These are phyloP conservation scores for Aspergillus ostianus DNA, from an alignment of 495 filamentous ascomycete genomes.

Conservation along the genomic window DNA sequence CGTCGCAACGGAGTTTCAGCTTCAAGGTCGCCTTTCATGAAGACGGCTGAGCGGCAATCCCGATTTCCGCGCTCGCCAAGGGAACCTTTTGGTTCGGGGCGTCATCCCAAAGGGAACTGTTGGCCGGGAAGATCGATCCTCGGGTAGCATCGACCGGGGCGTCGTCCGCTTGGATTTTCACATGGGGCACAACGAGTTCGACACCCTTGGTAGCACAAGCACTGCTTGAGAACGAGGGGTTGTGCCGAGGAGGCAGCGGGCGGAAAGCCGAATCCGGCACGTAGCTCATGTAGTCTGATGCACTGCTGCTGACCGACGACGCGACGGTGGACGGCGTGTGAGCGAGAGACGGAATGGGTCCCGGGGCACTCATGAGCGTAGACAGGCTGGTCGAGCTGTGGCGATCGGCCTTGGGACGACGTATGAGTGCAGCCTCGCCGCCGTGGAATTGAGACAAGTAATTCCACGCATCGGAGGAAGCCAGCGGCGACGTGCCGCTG, in stretches of 20 bases:
- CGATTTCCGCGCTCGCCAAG: conserved; percentile 14
- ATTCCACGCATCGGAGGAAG: conserved; percentile 46
- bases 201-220: conserved; percentile 37
- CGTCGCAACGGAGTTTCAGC: background rate
- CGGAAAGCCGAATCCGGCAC: conserved; percentile 34
- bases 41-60: background rate
- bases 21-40: background rate
- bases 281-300: conserved; percentile 39
- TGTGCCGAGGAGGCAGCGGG: conserved; percentile 42
- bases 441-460: conserved; percentile 52
- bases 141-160: conserved; percentile 18
- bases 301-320: conserved; percentile 42
- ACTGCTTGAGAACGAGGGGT: conserved; percentile 36
- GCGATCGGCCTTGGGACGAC: conserved; percentile 26
- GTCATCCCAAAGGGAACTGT: conserved; percentile 33
- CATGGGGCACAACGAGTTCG: conserved; percentile 43
- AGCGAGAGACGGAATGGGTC: conserved; percentile 33
- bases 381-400: conserved; percentile 38
- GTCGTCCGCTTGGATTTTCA: conserved; percentile 20
- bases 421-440: conserved; percentile 23
- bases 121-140: conserved; percentile 37
- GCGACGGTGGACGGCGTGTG: conserved; percentile 46
- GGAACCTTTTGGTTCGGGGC: conserved; percentile 11
- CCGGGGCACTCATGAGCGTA: conserved; percentile 27
- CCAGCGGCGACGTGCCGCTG: conserved; percentile 23